Evolutionary conservation across 1,284 basidiomycete species (phyloP).

Genomic region (Trichosporon coremiiforme): DNA sequence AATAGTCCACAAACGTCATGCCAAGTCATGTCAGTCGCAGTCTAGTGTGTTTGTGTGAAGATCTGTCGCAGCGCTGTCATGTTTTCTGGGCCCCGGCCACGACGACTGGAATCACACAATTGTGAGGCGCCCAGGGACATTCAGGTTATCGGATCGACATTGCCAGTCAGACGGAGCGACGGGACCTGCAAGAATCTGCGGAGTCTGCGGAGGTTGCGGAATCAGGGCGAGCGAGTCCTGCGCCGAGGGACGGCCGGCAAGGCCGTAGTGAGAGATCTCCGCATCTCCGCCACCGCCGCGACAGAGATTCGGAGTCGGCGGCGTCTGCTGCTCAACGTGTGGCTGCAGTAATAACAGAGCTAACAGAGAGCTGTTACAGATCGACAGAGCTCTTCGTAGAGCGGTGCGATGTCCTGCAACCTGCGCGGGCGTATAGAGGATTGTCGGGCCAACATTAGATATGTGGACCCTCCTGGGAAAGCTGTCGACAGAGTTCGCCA

Average conservation of each 20-base stretch:
- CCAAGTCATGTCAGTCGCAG: neutral
- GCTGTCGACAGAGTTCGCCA: no score
- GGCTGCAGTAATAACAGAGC: neutral
- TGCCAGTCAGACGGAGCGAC: neutral
- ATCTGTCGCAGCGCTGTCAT: neutral
- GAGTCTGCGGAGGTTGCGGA: neutral
- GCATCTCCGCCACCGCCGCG: constrained; percentile 5
- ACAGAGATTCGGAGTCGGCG: neutral
- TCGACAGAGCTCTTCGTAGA: neutral
- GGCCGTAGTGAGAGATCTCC: neutral
- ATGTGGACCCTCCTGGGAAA: no score
- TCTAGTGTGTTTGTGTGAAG: neutral
- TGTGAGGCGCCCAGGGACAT: neutral
- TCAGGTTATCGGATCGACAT: neutral
- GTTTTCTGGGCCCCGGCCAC: no score
- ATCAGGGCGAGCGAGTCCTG: neutral
- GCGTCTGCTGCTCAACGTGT: neutral
- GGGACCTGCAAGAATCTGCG: no score
- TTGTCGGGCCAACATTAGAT: no score
- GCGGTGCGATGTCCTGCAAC: neutral
- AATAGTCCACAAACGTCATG: neutral
- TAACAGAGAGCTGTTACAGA: neutral
- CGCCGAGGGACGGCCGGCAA: neutral
- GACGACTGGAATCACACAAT: neutral
- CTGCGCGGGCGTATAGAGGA: neutral